phyloP scores from a whole-genome alignment of 495 filamentous ascomycete species.

The Gamarada debralockiae region DNA sequence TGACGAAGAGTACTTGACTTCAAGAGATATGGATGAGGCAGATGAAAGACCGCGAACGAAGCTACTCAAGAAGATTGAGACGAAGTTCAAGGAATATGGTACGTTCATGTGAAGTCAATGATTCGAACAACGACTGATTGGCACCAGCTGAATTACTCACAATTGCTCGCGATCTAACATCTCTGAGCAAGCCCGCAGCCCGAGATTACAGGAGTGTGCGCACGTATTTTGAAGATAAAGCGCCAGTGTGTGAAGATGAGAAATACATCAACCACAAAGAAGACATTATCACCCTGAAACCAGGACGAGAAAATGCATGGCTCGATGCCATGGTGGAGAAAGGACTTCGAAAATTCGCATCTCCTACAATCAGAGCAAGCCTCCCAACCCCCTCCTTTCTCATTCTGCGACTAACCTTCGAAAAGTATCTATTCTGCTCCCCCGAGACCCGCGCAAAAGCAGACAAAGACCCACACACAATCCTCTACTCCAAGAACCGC shows the following conservation, averaged over 20 bases:
- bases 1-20: slow-evolving; percentile 3
- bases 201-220: slow-evolving; percentile 28
- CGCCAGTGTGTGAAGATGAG: slow-evolving; percentile 14
- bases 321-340: slow-evolving; percentile 34
- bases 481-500: slow-evolving; percentile 1
- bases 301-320: slow-evolving; percentile 31
- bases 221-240: slow-evolving; percentile 25
- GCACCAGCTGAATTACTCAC: slow-evolving; percentile 2
- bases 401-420: background rate
- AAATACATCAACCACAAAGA: slow-evolving; percentile 28
- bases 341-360: slow-evolving; percentile 13
- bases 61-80: slow-evolving; percentile 6
- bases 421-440: slow-evolving; percentile 4
- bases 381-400: background rate
- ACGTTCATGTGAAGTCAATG: background rate
- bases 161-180: background rate
- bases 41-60: background rate
- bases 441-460: background rate
- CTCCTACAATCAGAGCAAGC: background rate
- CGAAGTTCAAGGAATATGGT: slow-evolving; percentile 17
- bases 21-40: slow-evolving; percentile 8
- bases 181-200: slow-evolving; percentile 8
- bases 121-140: background rate
- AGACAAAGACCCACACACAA: background rate
- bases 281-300: slow-evolving; percentile 34